phyloP scores from a whole-genome alignment of 345 rosid species.

The Acer campestre region DNA sequence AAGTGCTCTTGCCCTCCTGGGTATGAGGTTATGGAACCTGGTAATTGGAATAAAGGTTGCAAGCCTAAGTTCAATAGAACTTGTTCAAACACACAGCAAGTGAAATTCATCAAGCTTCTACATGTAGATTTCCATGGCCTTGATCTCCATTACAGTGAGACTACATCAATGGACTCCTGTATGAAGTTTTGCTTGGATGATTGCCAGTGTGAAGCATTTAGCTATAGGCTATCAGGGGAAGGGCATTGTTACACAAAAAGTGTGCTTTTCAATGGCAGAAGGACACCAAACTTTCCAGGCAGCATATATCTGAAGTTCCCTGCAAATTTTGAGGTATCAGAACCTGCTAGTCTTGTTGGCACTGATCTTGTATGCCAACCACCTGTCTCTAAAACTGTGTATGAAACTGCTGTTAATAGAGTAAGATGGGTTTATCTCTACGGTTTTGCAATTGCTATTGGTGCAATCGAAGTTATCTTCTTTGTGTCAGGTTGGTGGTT shows the following conservation, averaged over 20 bases:
- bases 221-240: constrained; percentile 28
- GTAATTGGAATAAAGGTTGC: constrained; percentile 49
- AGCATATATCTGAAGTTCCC: constrained; percentile 37
- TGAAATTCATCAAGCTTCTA: constrained; percentile 29
- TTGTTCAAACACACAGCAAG: constrained; percentile 19
- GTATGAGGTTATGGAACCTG: constrained; percentile 27
- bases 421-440: constrained; percentile 44
- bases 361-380: constrained; percentile 14
- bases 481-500: constrained; percentile 35
- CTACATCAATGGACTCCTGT: constrained; percentile 26
- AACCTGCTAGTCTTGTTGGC: not conserved
- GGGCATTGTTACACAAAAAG: constrained; percentile 25
- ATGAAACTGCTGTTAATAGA: constrained; percentile 21
- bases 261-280: constrained; percentile 37
- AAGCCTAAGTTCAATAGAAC: constrained; percentile 32
- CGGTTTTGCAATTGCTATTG: constrained; percentile 35
- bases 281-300: constrained; percentile 30
- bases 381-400: not conserved
- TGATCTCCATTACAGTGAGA: not conserved
- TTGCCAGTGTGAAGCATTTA: constrained; percentile 43
- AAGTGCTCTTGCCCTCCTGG: constrained; percentile 54
- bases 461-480: constrained; percentile 36
- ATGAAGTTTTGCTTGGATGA: constrained; percentile 31
- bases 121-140: constrained; percentile 38
- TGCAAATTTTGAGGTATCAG: constrained; percentile 3